phyloP scores from a whole-genome alignment of 768 basidiomycete genomes.

The Mrakia frigida region DNA sequence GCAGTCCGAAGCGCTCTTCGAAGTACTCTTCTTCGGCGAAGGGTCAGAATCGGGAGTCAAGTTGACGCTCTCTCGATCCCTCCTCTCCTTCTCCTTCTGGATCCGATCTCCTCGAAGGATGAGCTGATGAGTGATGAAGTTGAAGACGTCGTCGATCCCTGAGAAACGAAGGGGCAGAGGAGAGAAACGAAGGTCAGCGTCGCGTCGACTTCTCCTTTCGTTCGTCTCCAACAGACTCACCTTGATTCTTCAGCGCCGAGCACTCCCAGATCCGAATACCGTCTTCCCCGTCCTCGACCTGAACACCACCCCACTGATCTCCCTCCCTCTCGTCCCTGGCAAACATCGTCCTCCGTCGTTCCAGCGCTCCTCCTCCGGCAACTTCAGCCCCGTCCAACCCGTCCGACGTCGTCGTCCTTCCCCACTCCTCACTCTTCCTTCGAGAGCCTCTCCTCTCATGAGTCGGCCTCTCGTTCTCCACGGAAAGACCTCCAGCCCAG shows the following conservation, averaged over 20 bases:
- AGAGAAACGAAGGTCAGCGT: neutral
- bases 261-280: slow-evolving; percentile 66
- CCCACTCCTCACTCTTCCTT: slow-evolving; percentile 31
- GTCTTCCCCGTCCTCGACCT: slow-evolving; percentile 65
- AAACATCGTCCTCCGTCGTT: neutral
- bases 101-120: slow-evolving; percentile 71
- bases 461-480: neutral
- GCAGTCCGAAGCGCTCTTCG: neutral
- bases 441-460: neutral
- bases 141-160: slow-evolving; percentile 79
- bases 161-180: no score
- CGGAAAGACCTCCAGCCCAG: neutral
- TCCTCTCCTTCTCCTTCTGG: slow-evolving; percentile 71
- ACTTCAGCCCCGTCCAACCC: neutral
- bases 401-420: neutral
- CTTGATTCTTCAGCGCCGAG: slow-evolving; percentile 74
- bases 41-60: slow-evolving; percentile 43
- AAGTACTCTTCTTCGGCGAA: neutral
- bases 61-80: slow-evolving; percentile 78
- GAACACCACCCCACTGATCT: slow-evolving; percentile 32
- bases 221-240: slow-evolving; percentile 48
- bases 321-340: neutral
- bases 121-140: slow-evolving; percentile 71
- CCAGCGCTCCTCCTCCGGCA: neutral
- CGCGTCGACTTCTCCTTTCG: neutral